Evolutionary conservation across 2,329 filamentous ascomycete species (phyloP).

Genomic region (Ceratocystis colombiana): DNA sequence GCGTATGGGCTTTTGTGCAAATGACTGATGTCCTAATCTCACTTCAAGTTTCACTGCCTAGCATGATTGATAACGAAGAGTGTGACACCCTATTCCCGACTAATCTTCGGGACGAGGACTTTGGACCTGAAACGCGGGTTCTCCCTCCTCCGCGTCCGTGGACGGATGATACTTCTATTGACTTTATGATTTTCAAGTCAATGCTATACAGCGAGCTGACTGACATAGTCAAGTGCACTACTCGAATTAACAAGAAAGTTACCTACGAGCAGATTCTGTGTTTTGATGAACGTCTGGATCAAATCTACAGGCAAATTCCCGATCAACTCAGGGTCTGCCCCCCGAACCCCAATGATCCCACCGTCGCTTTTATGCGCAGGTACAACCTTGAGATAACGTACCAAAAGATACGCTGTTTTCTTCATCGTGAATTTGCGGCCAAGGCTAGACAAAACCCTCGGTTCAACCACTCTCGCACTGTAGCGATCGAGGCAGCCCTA

Average conservation of each 20-base stretch:
- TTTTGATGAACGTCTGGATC: constrained; percentile 51
- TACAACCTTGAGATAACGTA: constrained; percentile 78
- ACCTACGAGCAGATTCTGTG: constrained; percentile 56
- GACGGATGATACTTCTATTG: constrained; percentile 63
- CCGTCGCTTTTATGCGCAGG: constrained; percentile 75
- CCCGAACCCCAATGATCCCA: constrained; percentile 66
- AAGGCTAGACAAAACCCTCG: constrained; percentile 66
- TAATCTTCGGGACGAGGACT: constrained; percentile 74
- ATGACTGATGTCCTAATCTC: constrained; percentile 69
- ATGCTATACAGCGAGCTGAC: constrained; percentile 59
- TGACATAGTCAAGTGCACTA: constrained; percentile 57
- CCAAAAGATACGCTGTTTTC: constrained; percentile 76
- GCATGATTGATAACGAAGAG: constrained; percentile 63
- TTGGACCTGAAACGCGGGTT: constrained; percentile 56
- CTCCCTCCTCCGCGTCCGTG: constrained; percentile 57
- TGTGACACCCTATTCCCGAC: constrained; percentile 65
- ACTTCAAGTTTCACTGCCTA: constrained; percentile 56
- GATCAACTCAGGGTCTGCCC: constrained; percentile 54
- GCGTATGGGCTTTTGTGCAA: constrained; percentile 60
- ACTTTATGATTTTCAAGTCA: constrained; percentile 68
- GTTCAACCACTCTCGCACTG: constrained; percentile 73
- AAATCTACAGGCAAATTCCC: constrained; percentile 58
- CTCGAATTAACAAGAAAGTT: constrained; percentile 44
- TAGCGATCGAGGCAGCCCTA: constrained; percentile 78
- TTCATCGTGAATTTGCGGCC: constrained; percentile 81